Base-by-base conservation (phyloP, 371 early-diverging fungal genomes). In the Phascolomyces articulosus region DNA sequence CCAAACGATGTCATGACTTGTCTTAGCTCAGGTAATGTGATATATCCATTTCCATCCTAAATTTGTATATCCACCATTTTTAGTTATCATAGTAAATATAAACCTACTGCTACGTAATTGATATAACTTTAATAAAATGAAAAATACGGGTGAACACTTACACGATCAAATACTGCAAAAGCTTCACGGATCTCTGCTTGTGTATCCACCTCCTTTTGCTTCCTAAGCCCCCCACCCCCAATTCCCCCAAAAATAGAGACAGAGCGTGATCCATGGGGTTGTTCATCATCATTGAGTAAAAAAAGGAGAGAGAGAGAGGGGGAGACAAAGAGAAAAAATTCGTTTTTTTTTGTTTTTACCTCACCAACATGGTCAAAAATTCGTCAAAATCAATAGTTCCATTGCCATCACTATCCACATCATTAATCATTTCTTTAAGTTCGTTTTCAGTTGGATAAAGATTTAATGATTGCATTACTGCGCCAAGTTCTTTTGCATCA, bases 381-480 rank as follows among this genome's bases (percentile, higher is more conserved):
- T 70, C 70, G 21, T 63, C 58, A 49, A 65, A 70, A 18, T 65
- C 66, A 23, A 70, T 49, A 1, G 54, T 62, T 18, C 70, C 70
- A 48, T 66, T 55, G 1, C 66, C 66, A 78, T 95, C 93, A 59
- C 91, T 87, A 79, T 97, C 97, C 38, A 94, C 91, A 72, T 95
- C 95, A 73, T 91, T 91, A 73, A 98, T 90, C 87, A 92, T 91
- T 59, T 90, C 92, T 69, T 87, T 82, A 63, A 93, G 80, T 68
- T 94, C 92, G 10, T 84, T 80, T 62, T 92, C 92, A 21, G 89
- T 88, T 4, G 93, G 91, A 72, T 90, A 86, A 73, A 88, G 86
- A 68, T 91, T 91, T 49, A 96, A 80, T 21, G 94, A 92, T 66
- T 92, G 88, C 95, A 96, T 95, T 55, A 95, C 94, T 28, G 89